phyloP scores from a whole-genome alignment of 805 yeast genomes.

The Ogataea populi-albae region DNA sequence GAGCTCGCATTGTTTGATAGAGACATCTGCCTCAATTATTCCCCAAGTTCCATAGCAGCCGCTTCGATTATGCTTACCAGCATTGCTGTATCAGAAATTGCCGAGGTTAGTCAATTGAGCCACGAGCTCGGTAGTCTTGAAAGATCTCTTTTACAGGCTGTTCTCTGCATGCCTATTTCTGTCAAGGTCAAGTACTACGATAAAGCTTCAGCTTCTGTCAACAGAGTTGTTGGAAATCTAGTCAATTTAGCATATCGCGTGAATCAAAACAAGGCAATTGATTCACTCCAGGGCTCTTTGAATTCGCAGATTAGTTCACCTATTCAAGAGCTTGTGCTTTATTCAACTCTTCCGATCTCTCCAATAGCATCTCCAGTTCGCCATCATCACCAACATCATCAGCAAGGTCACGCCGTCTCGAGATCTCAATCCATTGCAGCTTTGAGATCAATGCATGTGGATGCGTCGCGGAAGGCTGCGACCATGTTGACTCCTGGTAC shows the following conservation, averaged over 20 bases:
- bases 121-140: slow-evolving; percentile 33
- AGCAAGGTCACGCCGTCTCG: slow-evolving; percentile 17
- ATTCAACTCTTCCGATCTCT: slow-evolving; percentile 25
- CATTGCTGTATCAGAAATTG: slow-evolving; percentile 37
- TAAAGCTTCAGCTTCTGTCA: slow-evolving; percentile 9
- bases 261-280: slow-evolving; percentile 23
- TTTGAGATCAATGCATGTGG: slow-evolving; percentile 21
- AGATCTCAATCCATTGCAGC: slow-evolving; percentile 26
- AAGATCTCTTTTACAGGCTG: slow-evolving; percentile 22
- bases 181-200: slow-evolving; percentile 27
- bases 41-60: slow-evolving; percentile 45
- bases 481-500: slow-evolving; percentile 32
- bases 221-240: slow-evolving; percentile 23
- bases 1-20: slow-evolving; percentile 65
- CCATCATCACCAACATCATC: slow-evolving; percentile 18
- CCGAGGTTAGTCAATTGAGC: slow-evolving; percentile 32
- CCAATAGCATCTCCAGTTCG: slow-evolving; percentile 33
- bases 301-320: slow-evolving; percentile 15
- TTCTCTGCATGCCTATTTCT: slow-evolving; percentile 25
- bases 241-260: slow-evolving; percentile 26
- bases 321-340: slow-evolving; percentile 20
- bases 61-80: slow-evolving; percentile 49
- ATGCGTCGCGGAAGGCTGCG: slow-evolving; percentile 14
- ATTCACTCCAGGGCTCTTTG: slow-evolving; percentile 11
- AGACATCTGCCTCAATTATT: slow-evolving; percentile 49